phyloP scores from a whole-genome alignment of 176 grass and related monocot species.

The Hordeum marinum region DNA sequence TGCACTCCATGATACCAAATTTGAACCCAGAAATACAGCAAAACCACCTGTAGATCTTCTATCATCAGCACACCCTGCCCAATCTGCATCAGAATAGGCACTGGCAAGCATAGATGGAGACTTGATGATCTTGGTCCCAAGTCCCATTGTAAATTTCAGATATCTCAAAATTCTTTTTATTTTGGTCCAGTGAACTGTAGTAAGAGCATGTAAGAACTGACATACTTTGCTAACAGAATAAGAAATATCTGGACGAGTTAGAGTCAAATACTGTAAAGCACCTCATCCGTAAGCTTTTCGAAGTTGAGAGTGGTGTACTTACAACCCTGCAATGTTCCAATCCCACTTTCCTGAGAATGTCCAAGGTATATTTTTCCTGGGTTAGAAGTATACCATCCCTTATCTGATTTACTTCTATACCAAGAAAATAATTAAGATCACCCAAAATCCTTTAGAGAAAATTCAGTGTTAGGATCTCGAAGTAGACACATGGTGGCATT shows the following conservation, averaged over 20 bases:
- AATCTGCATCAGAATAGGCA: not conserved
- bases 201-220: not conserved
- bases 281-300: not conserved
- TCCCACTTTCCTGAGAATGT: not conserved
- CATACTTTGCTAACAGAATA: not conserved
- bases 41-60: not conserved
- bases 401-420: too few species aligned
- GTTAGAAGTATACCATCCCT: too few species aligned
- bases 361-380: too few species aligned
- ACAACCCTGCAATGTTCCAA: not conserved
- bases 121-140: not conserved
- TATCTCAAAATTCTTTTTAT: not conserved
- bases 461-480: not conserved
- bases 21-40: not conserved
- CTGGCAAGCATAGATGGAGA: not conserved
- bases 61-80: not conserved
- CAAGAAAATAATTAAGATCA: too few species aligned
- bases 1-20: not conserved
- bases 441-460: too few species aligned
- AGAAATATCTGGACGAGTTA: not conserved
- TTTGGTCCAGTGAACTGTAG: not conserved
- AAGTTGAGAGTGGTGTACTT: not conserved
- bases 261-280: not conserved
- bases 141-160: not conserved
- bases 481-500: not conserved